Conservation (phyloP, 345 rosid genomes). For the Boechera retrofracta region DNA sequence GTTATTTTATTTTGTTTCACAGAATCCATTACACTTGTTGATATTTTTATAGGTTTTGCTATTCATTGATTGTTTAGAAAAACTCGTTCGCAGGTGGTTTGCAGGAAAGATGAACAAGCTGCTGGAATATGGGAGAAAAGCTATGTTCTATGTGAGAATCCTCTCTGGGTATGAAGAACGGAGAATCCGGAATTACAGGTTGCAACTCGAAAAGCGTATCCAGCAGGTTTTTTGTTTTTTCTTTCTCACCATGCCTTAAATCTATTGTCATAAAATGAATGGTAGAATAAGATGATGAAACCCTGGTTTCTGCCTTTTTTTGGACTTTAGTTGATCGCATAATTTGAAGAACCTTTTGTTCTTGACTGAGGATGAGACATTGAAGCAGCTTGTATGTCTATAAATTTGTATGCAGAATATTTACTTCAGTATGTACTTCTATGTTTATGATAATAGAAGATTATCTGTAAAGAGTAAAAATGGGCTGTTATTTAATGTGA, state of each 20-base stretch:
- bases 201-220: conserved; percentile 79
- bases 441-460: not conserved
- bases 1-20: not conserved
- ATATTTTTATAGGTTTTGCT: conserved; percentile 10
- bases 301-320: not conserved
- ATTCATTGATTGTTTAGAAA: conserved; percentile 31
- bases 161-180: conserved; percentile 95
- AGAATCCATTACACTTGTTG: conserved; percentile 5
- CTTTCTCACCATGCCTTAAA: not conserved
- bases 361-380: conserved; percentile 7
- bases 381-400: not conserved
- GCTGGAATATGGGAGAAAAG: conserved; percentile 82
- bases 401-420: conserved; percentile 1
- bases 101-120: conserved; percentile 67
- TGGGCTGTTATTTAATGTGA: not conserved
- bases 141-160: conserved; percentile 80
- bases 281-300: conserved; percentile 15
- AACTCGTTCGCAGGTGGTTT: not conserved
- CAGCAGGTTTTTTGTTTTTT: conserved; percentile 54
- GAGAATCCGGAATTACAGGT: conserved; percentile 71
- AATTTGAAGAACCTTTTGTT: not conserved
- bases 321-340: not conserved
- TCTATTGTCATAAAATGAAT: not conserved
- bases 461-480: not conserved
- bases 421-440: not conserved